These are phyloP conservation scores for Penicillium corylophilum DNA, from an alignment of 2,329 filamentous ascomycete species.

Conservation along the genomic window DNA sequence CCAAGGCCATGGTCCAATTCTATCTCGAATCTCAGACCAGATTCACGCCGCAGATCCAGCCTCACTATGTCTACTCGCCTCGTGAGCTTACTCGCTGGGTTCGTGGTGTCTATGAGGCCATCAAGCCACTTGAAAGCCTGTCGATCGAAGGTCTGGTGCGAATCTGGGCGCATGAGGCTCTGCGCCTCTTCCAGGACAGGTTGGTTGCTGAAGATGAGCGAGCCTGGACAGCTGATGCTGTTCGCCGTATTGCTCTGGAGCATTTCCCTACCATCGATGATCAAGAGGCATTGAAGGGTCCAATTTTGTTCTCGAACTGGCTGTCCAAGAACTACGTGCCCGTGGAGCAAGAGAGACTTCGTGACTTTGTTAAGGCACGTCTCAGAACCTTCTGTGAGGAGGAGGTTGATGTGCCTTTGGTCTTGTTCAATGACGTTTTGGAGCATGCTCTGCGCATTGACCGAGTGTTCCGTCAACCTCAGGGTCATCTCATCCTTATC, in stretches of 20 bases:
- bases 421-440: slow-evolving; percentile 98
- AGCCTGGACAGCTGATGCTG: slow-evolving; percentile 88
- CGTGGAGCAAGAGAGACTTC: slow-evolving; percentile 88
- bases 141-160: slow-evolving; percentile 87
- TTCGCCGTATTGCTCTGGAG: slow-evolving; percentile 81
- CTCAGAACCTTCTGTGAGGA: slow-evolving; percentile 99
- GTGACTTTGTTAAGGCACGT: slow-evolving; percentile 96
- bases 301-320: slow-evolving; percentile 99
- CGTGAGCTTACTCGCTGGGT: slow-evolving; percentile 98
- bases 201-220: slow-evolving; percentile 92
- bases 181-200: slow-evolving; percentile 95
- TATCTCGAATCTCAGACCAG: slow-evolving; percentile 91
- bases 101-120: slow-evolving; percentile 94
- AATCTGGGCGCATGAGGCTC: slow-evolving; percentile 97
- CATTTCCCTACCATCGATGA: slow-evolving; percentile 96
- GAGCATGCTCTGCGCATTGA: slow-evolving; percentile 98
- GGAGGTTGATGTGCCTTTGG: slow-evolving; percentile 96
- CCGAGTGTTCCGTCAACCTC: slow-evolving; percentile 95
- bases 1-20: slow-evolving; percentile 95
- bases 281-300: slow-evolving; percentile 80
- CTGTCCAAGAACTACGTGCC: slow-evolving; percentile 97
- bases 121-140: slow-evolving; percentile 83
- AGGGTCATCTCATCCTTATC: slow-evolving; percentile 96
- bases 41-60: slow-evolving; percentile 95
- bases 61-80: slow-evolving; percentile 98